phyloP scores from a whole-genome alignment of 1,284 basidiomycete species.

The Rhodotorula sp. region DNA sequence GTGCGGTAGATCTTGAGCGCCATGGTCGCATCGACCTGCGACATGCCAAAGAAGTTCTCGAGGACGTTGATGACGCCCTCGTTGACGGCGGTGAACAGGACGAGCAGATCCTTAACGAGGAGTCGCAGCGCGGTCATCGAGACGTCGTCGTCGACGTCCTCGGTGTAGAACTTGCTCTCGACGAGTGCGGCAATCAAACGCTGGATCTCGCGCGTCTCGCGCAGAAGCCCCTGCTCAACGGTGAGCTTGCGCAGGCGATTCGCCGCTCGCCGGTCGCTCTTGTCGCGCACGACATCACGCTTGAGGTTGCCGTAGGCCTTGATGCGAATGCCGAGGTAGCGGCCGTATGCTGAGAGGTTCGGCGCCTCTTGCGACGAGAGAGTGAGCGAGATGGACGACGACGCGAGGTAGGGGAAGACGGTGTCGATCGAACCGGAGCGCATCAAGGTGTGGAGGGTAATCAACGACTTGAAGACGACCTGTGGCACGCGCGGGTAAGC shows the following conservation, averaged over 20 bases:
- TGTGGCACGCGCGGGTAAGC: slow-evolving; percentile 48
- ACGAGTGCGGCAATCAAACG: slow-evolving; percentile 81
- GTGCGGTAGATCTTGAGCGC: slow-evolving; percentile 87
- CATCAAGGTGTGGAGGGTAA: slow-evolving; percentile 94
- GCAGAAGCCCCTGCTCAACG: slow-evolving; percentile 90
- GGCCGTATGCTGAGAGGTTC: slow-evolving; percentile 82
- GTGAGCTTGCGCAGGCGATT: slow-evolving; percentile 80
- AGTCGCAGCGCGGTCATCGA: slow-evolving; percentile 86
- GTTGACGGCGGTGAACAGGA: slow-evolving; percentile 94
- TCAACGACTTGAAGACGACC: slow-evolving; percentile 94
- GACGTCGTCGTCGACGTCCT: slow-evolving; percentile 88
- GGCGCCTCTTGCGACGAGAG: slow-evolving; percentile 63
- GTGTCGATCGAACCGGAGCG: slow-evolving; percentile 90
- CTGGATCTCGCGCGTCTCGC: slow-evolving; percentile 90
- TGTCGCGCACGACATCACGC: slow-evolving; percentile 87
- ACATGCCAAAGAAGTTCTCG: slow-evolving; percentile 99
- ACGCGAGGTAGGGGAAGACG: slow-evolving; percentile 58
- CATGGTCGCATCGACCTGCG: slow-evolving; percentile 80
- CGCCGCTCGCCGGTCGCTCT: slow-evolving; percentile 61
- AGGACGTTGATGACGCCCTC: slow-evolving; percentile 97
- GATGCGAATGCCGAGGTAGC: slow-evolving; percentile 86
- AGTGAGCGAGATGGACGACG: slow-evolving; percentile 23
- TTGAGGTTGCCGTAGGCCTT: slow-evolving; percentile 86
- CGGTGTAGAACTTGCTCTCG: slow-evolving; percentile 91
- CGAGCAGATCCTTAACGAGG: slow-evolving; percentile 95